These are phyloP conservation scores for Sugiyamaella valdiviana DNA, from an alignment of 805 yeast species.

Conservation along the genomic window DNA sequence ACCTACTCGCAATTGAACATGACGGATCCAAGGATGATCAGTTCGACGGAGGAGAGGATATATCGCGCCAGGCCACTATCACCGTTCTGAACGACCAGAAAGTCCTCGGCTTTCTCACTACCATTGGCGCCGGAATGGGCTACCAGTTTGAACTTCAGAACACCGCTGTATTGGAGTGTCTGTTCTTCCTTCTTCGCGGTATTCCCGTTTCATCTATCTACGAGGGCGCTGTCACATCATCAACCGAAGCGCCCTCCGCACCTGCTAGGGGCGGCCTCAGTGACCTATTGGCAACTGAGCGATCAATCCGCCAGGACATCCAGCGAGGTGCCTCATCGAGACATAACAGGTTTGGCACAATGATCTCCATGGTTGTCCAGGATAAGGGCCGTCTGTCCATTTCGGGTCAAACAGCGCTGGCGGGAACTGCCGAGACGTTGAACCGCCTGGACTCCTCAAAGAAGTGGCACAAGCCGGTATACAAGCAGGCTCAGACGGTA, in stretches of 20 bases:
- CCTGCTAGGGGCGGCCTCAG: slow-evolving; percentile 22
- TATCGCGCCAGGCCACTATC: slow-evolving; percentile 55
- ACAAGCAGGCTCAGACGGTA: neutral
- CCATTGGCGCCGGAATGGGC: slow-evolving; percentile 61
- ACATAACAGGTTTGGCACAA: slow-evolving; percentile 88
- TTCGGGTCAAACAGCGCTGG: slow-evolving; percentile 64
- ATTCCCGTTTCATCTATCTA: slow-evolving; percentile 36
- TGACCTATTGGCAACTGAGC: slow-evolving; percentile 56
- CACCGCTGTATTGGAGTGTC: slow-evolving; percentile 58
- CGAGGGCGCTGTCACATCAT: neutral
- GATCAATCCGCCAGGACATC: slow-evolving; percentile 43
- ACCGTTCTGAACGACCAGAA: slow-evolving; percentile 57
- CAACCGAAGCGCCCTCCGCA: neutral
- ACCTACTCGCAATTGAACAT: slow-evolving; percentile 72
- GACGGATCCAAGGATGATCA: slow-evolving; percentile 42
- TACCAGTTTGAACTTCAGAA: slow-evolving; percentile 60
- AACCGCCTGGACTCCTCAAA: slow-evolving; percentile 61
- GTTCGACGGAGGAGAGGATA: slow-evolving; percentile 55
- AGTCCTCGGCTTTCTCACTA: slow-evolving; percentile 66
- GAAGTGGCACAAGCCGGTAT: slow-evolving; percentile 50
- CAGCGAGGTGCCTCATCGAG: slow-evolving; percentile 55
- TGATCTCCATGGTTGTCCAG: slow-evolving; percentile 62
- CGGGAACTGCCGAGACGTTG: slow-evolving; percentile 47
- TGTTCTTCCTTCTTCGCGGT: slow-evolving; percentile 58
- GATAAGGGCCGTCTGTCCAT: slow-evolving; percentile 56